phyloP scores from a whole-genome alignment of 2,329 filamentous ascomycete genomes.

The Botryosphaeria dothidea region DNA sequence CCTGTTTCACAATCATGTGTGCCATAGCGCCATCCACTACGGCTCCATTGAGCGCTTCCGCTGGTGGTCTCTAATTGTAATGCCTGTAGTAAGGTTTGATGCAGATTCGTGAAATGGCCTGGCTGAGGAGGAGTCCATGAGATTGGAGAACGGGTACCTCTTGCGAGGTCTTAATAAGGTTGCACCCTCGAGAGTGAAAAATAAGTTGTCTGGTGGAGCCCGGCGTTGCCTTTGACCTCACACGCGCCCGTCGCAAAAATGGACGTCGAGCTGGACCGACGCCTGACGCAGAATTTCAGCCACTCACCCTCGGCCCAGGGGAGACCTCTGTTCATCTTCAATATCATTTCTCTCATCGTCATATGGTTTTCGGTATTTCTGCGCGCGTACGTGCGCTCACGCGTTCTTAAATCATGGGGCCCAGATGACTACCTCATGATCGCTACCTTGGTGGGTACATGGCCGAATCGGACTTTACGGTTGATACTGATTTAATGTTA shows the following conservation, averaged over 20 bases:
- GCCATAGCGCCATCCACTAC: background rate
- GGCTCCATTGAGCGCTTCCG: background rate
- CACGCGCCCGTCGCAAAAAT: background rate
- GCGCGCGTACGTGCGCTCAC: background rate
- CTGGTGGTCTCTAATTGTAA: background rate
- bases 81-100: background rate
- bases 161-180: background rate
- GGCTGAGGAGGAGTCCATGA: background rate
- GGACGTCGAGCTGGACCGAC: background rate
- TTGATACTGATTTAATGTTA: background rate
- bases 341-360: background rate
- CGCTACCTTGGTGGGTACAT: background rate
- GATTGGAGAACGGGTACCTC: background rate
- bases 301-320: background rate
- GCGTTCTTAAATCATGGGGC: conserved; percentile 3
- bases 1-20: background rate
- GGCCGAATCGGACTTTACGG: background rate
- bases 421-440: conserved; percentile 4
- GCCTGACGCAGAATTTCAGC: background rate
- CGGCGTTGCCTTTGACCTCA: background rate
- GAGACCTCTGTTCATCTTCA: background rate
- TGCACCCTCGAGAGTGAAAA: background rate
- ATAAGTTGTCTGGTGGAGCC: background rate
- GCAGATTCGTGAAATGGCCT: background rate
- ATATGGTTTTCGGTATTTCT: background rate